phyloP scores from a whole-genome alignment of 306 rosid genomes.

The Begonia fuchsioides region DNA sequence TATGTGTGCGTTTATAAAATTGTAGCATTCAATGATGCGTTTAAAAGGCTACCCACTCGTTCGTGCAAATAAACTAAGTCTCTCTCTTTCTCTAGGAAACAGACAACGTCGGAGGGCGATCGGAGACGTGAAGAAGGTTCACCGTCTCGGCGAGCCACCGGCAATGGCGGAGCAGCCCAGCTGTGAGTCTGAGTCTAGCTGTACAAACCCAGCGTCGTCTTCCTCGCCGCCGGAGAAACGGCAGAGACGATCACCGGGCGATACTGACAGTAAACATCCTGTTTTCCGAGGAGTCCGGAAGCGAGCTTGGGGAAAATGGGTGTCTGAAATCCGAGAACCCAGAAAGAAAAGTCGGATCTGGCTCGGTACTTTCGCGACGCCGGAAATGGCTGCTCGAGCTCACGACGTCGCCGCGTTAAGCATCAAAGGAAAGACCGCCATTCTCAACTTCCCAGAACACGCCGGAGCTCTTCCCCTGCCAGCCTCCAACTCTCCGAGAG shows the following conservation, averaged over 20 bases:
- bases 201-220: not conserved
- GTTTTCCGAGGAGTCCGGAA: constrained; percentile 85
- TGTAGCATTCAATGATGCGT: too few relatives aligned
- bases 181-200: not conserved
- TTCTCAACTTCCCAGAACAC: constrained; percentile 86
- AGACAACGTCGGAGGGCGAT: too few relatives aligned
- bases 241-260: constrained; percentile 16
- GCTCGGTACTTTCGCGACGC: constrained; percentile 82
- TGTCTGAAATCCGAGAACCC: constrained; percentile 94
- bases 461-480: constrained; percentile 58
- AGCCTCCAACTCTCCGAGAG: constrained; percentile 54
- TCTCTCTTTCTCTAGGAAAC: too few relatives aligned
- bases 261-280: constrained; percentile 36
- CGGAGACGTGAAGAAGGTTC: too few relatives aligned
- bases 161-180: not conserved
- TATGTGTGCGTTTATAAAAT: too few relatives aligned
- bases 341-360: constrained; percentile 89
- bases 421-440: constrained; percentile 70
- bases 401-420: constrained; percentile 83
- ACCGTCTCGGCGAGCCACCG: not conserved
- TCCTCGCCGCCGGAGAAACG: constrained; percentile 8
- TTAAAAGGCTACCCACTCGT: too few relatives aligned
- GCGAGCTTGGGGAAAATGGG: constrained; percentile 98
- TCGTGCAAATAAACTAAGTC: too few relatives aligned
- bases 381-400: constrained; percentile 99